Percentiles rank a stretch among this genome's conserved stretches.
These are phyloP conservation scores for Marvania coccoides DNA, from an alignment of 139 green algal genomes.

Conservation along the genomic window DNA sequence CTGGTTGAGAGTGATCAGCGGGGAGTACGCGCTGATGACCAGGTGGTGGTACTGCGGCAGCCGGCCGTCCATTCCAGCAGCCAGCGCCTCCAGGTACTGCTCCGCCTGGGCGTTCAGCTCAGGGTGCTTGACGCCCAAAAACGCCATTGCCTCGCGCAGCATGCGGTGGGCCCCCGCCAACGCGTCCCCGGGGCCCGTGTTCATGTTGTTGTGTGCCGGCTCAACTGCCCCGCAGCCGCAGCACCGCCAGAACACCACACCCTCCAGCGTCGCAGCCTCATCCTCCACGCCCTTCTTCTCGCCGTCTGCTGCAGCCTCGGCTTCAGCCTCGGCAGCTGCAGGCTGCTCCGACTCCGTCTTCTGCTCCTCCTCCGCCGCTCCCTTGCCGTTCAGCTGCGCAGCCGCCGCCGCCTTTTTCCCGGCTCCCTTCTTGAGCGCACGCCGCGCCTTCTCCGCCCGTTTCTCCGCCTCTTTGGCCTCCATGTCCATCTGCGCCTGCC, in stretches of 20 bases:
- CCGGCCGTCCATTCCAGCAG: background rate
- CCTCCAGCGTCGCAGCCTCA: background rate
- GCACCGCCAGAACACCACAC: slow-evolving; percentile 13
- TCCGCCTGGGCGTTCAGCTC: slow-evolving; percentile 4
- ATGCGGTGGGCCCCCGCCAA: background rate
- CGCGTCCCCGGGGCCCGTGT: slow-evolving; percentile 1
- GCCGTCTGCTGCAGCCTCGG: background rate
- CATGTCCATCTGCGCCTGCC: background rate
- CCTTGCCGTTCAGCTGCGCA: background rate
- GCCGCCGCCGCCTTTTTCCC: background rate
- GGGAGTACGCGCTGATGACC: background rate
- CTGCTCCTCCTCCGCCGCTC: background rate
- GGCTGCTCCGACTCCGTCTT: background rate
- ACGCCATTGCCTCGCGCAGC: background rate
- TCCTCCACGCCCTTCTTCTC: background rate
- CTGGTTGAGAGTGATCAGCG: slow-evolving; percentile 8
- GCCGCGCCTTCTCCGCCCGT: background rate
- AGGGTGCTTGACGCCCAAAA: background rate
- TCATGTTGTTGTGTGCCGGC: background rate
- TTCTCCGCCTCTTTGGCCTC: slow-evolving; percentile 1
- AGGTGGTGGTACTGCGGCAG: slow-evolving; percentile 11
- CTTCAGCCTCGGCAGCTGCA: background rate
- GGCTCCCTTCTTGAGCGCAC: too few relatives aligned
- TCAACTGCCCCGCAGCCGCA: slow-evolving; percentile 7
- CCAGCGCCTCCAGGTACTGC: slow-evolving; percentile 5